Base-by-base conservation (phyloP, 768 basidiomycete genomes). In the Lactarius akahatsu region DNA sequence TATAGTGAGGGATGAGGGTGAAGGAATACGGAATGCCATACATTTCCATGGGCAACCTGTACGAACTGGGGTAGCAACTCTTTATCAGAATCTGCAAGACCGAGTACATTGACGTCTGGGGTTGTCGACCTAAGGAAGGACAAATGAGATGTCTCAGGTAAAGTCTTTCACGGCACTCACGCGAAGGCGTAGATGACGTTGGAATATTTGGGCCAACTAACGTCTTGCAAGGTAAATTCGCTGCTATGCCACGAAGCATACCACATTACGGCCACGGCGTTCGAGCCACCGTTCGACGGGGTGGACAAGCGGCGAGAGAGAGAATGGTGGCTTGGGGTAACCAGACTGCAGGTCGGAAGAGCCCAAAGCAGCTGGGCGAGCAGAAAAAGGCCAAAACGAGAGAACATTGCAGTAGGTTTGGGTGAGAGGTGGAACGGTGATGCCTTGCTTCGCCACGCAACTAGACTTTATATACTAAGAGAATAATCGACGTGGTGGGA, bases 141-240 rank as follows among this genome's bases (percentile, higher is more conserved):
- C 52, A 23, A 69, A 69, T 6, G 3, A 23, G 4, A 34, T 36
- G 18, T 28, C 13, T 18, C 20, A 26, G 1, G 18, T 34, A 23
- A 23, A 50, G 41, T 2, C 5, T 45, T 55, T 38, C 32, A 11
- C 40, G n/a, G 20, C 4, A 83, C 83, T 77, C 70, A 88, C 87
- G 81, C 87, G 69, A 88, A 87, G 52, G 86, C 81, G 74, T 86
- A 88, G 34, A 79, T 82, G 75, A 88, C 71, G 56, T 83, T 74
- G 55, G 77, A 83, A 70, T 86, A 87, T 71, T 85, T 85, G 36
- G 74, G 65, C 86, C 86, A 88, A 28, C 82, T 79, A 64, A 88
- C 77, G 15, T 77, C 73, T 47, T 71, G 71, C 4, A 83, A 78
- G 15, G 84, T 73, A 68, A 81, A 77, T 58, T 77, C 69, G 30